phyloP scores from a whole-genome alignment of 257 asterid species.

The Schizonepeta tenuifolia region DNA sequence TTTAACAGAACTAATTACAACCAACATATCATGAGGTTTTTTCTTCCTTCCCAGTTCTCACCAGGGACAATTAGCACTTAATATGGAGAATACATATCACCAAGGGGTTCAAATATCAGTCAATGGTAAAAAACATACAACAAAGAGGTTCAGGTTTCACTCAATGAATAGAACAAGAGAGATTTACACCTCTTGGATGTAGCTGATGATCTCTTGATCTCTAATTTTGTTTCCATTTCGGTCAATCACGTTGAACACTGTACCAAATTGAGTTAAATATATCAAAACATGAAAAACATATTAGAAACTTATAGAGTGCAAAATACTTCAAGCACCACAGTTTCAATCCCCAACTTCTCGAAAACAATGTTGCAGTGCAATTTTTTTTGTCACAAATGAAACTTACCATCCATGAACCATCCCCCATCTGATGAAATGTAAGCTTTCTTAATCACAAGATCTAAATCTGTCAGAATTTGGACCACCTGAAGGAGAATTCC shows the following conservation, averaged over 20 bases:
- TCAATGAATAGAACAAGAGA: not conserved
- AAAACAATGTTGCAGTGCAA: constrained; percentile 11
- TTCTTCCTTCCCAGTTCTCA: not conserved
- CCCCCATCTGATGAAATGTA: constrained; percentile 86
- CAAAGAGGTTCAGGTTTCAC: not conserved
- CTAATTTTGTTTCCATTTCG: constrained; percentile 61
- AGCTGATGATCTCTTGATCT: constrained; percentile 56
- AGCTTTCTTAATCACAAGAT: constrained; percentile 76
- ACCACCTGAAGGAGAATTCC: constrained; percentile 78
- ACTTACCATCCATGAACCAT: constrained; percentile 88
- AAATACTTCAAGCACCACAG: not conserved
- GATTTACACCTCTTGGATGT: constrained; percentile 63
- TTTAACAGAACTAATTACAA: not conserved
- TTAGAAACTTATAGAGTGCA: constrained; percentile 1
- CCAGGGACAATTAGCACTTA: not conserved
- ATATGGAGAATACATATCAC: not conserved
- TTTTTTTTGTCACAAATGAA: not conserved
- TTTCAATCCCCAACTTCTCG: not conserved
- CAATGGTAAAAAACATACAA: not conserved
- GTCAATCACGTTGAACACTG: constrained; percentile 77
- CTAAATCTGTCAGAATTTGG: constrained; percentile 78
- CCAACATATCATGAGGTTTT: not conserved
- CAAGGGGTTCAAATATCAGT: not conserved
- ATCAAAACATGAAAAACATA: constrained; percentile 12
- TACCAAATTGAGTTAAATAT: constrained; percentile 8